phyloP scores from a whole-genome alignment of 2,329 filamentous ascomycete genomes.

The Aureobasidium namibiae region DNA sequence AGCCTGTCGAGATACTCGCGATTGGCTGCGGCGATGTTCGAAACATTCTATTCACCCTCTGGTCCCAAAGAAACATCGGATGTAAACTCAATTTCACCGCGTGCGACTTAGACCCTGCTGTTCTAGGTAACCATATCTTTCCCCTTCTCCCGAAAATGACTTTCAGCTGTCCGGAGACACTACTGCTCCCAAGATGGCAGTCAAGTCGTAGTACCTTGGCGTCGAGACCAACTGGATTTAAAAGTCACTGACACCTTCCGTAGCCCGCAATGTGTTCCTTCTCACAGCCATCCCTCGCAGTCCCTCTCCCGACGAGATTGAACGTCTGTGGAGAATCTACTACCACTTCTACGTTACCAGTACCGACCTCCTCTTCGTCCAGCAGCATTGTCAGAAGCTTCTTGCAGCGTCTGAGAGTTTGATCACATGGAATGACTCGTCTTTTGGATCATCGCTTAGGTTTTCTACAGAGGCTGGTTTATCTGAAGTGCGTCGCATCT shows the following conservation, averaged over 20 bases:
- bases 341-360: constrained; percentile 44
- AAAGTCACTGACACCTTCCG: background rate
- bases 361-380: constrained; percentile 30
- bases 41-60: constrained; percentile 48
- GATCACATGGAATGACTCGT: constrained; percentile 20
- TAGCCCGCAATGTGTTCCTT: constrained; percentile 49
- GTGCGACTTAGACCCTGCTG: constrained; percentile 44
- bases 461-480: constrained; percentile 46
- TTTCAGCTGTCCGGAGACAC: background rate
- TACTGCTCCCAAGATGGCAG: background rate
- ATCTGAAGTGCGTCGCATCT: constrained; percentile 32
- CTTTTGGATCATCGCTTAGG: constrained; percentile 38
- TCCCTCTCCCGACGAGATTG: background rate
- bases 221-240: too few species aligned
- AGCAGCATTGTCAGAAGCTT: constrained; percentile 39
- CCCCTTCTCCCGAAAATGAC: background rate
- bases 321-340: constrained; percentile 44
- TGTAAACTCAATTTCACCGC: constrained; percentile 32
- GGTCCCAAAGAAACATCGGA: constrained; percentile 34
- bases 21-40: constrained; percentile 51
- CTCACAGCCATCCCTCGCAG: constrained; percentile 44
- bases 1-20: constrained; percentile 44
- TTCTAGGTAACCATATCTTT: constrained; percentile 37
- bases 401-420: constrained; percentile 28
- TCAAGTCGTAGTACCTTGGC: too few species aligned